Base-by-base conservation (phyloP, 495 filamentous ascomycete species). In the Penicillium longicatenatum region DNA sequence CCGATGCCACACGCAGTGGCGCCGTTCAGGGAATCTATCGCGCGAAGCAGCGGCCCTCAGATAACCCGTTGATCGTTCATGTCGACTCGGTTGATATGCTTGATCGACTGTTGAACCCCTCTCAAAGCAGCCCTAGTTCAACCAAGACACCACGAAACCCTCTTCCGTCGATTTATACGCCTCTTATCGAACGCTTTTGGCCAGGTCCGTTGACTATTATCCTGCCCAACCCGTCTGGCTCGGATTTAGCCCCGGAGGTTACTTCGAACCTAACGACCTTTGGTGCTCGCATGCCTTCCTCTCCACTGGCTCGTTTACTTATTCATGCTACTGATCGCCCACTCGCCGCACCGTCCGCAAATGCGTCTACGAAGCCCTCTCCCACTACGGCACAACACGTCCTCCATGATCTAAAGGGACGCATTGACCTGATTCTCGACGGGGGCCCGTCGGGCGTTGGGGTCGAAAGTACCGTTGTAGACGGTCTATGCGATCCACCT, bases 31-130 rank as follows among this genome's bases (percentile, higher is more conserved):
- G 90, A 6, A 99, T 99, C 63, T 99, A 92, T 72, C 76, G 80
- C 16, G 92, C 92, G 8, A 99, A 99, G 73, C 88, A 89, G 50
- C 76, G 94, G 45, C 94, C 94, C 16, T 86, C 85, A 6, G 94
- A 99, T 70, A 99, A 99, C 67, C 94, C 94, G 1, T 80, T 99
- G 55, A 99, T 99, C 59, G 83, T 97, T 17, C 94, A 99, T 68
- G 75, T 99, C 45, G 84, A 86, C 63, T 95, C 93, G 29, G 73
- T 98, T 6, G 69, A 78, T 7, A 94, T 97, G 84, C 79, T 98
- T 24, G 78, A 86, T 45, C 64, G 70, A n/a, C 65, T 95, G 6
- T 76, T 95, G 11, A 68, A 73, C 47, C 73, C 76, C 0, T 52
- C 58, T 3, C n/a, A 44, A 21, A 54, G 44, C 30, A 58, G 64